Evolutionary conservation across 805 yeast genomes (phyloP).

Genomic region (Jamesozyma spencerorum): DNA sequence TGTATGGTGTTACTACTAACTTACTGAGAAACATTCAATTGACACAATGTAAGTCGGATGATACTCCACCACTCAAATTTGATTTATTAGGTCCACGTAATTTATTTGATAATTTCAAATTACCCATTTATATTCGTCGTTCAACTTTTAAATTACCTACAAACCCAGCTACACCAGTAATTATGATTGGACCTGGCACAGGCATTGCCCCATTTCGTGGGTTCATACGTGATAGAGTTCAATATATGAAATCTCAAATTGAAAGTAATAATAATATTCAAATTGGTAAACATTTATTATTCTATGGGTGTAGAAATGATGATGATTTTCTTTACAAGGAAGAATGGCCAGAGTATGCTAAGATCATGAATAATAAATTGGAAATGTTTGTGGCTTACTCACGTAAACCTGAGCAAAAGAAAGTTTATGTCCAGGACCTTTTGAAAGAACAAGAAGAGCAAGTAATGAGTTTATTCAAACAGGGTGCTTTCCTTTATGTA

Average conservation of each 20-base stretch:
- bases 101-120: conserved; percentile 36
- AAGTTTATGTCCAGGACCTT: conserved; percentile 79
- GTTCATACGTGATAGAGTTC: conserved; percentile 76
- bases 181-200: conserved; percentile 96
- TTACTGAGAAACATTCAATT: conserved; percentile 65
- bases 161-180: conserved; percentile 77
- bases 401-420: conserved; percentile 51
- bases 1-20: conserved; percentile 80
- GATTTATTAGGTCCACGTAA: conserved; percentile 80
- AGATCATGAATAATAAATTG: conserved; percentile 50
- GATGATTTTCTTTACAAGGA: conserved; percentile 82
- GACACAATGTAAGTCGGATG: conserved; percentile 40
- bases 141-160: conserved; percentile 91
- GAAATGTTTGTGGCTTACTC: conserved; percentile 80
- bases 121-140: conserved; percentile 89
- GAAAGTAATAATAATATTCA: conserved; percentile 24
- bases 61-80: conserved; percentile 42
- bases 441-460: conserved; percentile 43
- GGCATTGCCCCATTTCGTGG: conserved; percentile 99
- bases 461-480: conserved; percentile 39
- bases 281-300: conserved; percentile 66
- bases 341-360: conserved; percentile 77
- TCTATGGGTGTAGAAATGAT: conserved; percentile 80
- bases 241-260: conserved; percentile 34
- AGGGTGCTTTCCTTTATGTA: conserved; percentile 85